Evolutionary conservation across 352 stramenopile genomes (phyloP).

Genomic region (Phytophthora hybrid): DNA sequence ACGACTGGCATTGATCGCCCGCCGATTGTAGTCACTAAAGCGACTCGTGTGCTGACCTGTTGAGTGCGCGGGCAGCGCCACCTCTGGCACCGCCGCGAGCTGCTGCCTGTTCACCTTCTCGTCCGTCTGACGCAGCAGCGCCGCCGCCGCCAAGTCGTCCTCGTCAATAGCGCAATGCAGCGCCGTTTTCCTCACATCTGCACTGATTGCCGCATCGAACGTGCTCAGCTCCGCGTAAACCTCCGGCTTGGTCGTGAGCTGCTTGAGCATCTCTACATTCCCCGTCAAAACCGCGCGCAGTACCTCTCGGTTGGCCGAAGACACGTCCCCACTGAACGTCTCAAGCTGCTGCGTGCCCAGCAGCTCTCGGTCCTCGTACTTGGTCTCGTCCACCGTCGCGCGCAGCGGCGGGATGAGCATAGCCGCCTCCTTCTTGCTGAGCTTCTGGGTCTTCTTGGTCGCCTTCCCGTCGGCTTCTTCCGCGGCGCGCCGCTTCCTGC

Average conservation of each 20-base stretch:
- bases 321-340: constrained; percentile 54
- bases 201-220: constrained; percentile 55
- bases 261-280: constrained; percentile 78
- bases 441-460: constrained; percentile 33
- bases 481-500: constrained; percentile 32
- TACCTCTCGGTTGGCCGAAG: constrained; percentile 68
- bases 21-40: constrained; percentile 85
- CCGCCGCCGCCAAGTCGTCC: constrained; percentile 59
- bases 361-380: constrained; percentile 73
- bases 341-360: constrained; percentile 53
- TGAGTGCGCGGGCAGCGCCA: constrained; percentile 73
- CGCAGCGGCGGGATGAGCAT: constrained; percentile 65
- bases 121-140: constrained; percentile 55
- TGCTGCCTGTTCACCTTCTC: constrained; percentile 53
- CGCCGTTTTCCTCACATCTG: constrained; percentile 53
- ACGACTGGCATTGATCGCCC: constrained; percentile 84
- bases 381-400: constrained; percentile 48
- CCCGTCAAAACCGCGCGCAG: constrained; percentile 74
- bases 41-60: constrained; percentile 81
- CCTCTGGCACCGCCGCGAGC: constrained; percentile 55
- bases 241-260: constrained; percentile 58
- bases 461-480: constrained; percentile 4
- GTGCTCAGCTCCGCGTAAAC: constrained; percentile 60
- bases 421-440: constrained; percentile 43
- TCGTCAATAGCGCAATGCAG: constrained; percentile 74